These are phyloP conservation scores for Boletus semigastroideus DNA, from an alignment of 1,284 basidiomycete genomes.

Conservation along the genomic window DNA sequence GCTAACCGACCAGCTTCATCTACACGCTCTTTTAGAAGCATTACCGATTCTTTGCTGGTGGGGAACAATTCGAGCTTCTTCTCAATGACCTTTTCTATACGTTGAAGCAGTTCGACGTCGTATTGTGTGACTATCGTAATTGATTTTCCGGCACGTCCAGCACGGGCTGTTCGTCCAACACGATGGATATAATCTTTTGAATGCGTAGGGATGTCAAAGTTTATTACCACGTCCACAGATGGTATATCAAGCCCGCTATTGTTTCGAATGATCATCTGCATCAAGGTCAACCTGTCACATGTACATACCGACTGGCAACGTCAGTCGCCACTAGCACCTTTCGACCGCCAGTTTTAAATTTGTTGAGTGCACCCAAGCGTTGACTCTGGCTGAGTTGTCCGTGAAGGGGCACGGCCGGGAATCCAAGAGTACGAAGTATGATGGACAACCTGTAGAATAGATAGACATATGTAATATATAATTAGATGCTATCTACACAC, in stretches of 20 bases:
- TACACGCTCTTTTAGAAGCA: constrained; percentile 86
- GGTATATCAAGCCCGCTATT: constrained; percentile 95
- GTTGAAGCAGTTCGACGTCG: constrained; percentile 94
- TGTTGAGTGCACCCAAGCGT: constrained; percentile 90
- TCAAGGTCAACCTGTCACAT: constrained; percentile 1
- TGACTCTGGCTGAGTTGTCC: constrained; percentile 95
- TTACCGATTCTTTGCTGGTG: constrained; percentile 88
- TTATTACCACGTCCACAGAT: constrained; percentile 95
- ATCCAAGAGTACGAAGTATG: constrained; percentile 88
- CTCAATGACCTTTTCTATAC: constrained; percentile 89
- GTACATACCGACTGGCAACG: constrained; percentile 83
- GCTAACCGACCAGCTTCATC: constrained; percentile 88
- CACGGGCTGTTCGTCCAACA: constrained; percentile 96
- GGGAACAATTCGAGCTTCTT: constrained; percentile 94
- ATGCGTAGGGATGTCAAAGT: constrained; percentile 97
- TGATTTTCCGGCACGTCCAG: constrained; percentile 92
- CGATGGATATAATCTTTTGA: constrained; percentile 99
- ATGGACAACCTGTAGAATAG: constrained; percentile 68
- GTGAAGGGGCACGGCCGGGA: constrained; percentile 94
- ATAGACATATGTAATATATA: neutral
- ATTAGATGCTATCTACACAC: constrained; percentile 36
- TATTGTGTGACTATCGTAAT: constrained; percentile 98
- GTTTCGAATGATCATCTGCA: constrained; percentile 8
- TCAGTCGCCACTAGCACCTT: constrained; percentile 95
- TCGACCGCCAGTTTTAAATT: constrained; percentile 95